Conservation (phyloP, 768 basidiomycete genomes). For the Mycena haematopus region DNA sequence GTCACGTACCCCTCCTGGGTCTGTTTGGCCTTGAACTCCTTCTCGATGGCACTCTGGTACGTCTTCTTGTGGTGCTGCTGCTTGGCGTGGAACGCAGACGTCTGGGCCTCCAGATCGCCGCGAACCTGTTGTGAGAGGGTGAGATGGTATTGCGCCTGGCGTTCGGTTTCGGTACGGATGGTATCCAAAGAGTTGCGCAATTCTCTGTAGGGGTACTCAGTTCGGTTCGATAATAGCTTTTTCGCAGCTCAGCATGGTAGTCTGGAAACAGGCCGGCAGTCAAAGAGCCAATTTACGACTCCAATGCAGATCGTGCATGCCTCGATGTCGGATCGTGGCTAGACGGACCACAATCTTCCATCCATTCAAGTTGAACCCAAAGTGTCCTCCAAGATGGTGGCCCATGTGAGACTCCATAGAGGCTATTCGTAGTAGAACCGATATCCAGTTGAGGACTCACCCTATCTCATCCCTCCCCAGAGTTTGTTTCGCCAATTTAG, state of each 20-base stretch:
- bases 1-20: constrained; percentile 84
- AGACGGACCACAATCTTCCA: not conserved
- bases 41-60: constrained; percentile 82
- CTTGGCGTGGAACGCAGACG: constrained; percentile 62
- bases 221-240: constrained; percentile 1
- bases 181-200: constrained; percentile 82
- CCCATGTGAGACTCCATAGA: not conserved
- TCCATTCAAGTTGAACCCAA: not conserved
- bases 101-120: constrained; percentile 73
- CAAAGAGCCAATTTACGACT: not conserved
- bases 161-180: constrained; percentile 82
- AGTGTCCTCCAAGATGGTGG: not conserved
- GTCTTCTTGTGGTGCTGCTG: constrained; percentile 78
- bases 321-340: not conserved
- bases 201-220: constrained; percentile 59
- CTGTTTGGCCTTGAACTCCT: constrained; percentile 88
- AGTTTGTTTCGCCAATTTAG: constrained; percentile 75
- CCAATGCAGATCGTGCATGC: not conserved
- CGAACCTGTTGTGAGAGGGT: constrained; percentile 78
- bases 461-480: constrained; percentile 94
- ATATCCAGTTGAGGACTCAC: constrained; percentile 57
- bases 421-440: not conserved
- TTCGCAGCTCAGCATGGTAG: not conserved
- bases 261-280: not conserved
- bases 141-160: constrained; percentile 75